A percentile compares a stretch with the other conserved stretches of the same genome.
phyloP scores from a whole-genome alignment of 495 filamentous ascomycete species.

The Entonaema liquescens region DNA sequence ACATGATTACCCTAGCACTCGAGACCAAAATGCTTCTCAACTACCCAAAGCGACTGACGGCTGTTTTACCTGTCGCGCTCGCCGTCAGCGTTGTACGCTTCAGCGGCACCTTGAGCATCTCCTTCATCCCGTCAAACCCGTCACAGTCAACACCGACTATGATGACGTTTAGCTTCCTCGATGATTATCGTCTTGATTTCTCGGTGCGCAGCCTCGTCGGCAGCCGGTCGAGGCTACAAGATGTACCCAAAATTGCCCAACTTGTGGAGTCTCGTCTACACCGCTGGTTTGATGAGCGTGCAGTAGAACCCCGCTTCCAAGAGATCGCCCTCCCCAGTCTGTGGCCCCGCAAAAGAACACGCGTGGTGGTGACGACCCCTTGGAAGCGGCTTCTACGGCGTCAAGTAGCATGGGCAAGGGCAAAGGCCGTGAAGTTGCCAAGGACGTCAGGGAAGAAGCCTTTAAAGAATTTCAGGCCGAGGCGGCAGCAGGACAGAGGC shows the following conservation, averaged over 20 bases:
- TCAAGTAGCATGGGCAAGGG: slow-evolving; percentile 51
- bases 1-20: slow-evolving; percentile 91
- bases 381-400: slow-evolving; percentile 47
- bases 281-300: slow-evolving; percentile 96
- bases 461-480: slow-evolving; percentile 57
- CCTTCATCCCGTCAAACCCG: slow-evolving; percentile 78
- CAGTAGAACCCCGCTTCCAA: slow-evolving; percentile 94
- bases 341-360: slow-evolving; percentile 93
- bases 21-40: slow-evolving; percentile 95
- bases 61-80: slow-evolving; percentile 91
- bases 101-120: slow-evolving; percentile 91
- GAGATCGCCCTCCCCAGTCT: slow-evolving; percentile 92
- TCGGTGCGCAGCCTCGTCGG: slow-evolving; percentile 92
- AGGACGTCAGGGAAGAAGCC: slow-evolving; percentile 57
- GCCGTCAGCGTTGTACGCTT: slow-evolving; percentile 92
- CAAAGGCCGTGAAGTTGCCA: slow-evolving; percentile 59
- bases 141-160: slow-evolving; percentile 71
- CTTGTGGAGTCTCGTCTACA: slow-evolving; percentile 90
- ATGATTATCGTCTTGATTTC: slow-evolving; percentile 94
- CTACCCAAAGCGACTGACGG: slow-evolving; percentile 86
- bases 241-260: slow-evolving; percentile 97
- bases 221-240: slow-evolving; percentile 86
- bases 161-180: slow-evolving; percentile 92
- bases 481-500: slow-evolving; percentile 43
- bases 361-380: slow-evolving; percentile 65